A percentile compares a stretch with the other conserved stretches of the same genome.
These are phyloP conservation scores for Heterobasidion annosum DNA, from an alignment of 1,284 basidiomycete genomes.

Conservation along the genomic window DNA sequence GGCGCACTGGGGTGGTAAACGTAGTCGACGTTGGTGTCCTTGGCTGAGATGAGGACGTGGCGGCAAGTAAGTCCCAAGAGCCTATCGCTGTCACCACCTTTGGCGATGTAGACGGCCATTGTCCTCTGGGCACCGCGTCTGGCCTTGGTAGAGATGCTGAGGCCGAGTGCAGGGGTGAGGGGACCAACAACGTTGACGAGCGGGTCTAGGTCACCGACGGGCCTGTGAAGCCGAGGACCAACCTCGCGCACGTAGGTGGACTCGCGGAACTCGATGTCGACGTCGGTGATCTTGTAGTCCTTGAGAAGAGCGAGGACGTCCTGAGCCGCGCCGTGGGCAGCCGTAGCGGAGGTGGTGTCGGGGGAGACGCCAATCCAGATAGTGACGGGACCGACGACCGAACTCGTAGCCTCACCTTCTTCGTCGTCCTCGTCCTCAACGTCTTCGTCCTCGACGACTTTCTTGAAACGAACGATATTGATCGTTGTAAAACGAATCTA, in stretches of 20 bases:
- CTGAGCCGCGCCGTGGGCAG: constrained; percentile 19
- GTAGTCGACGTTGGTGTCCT: constrained; percentile 18
- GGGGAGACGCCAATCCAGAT: constrained; percentile 32
- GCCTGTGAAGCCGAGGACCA: constrained; percentile 22
- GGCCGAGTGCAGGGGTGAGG: constrained; percentile 23
- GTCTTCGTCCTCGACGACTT: constrained; percentile 11
- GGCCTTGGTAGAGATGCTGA: constrained; percentile 20
- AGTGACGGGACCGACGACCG: background rate
- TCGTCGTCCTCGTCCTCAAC: constrained; percentile 13
- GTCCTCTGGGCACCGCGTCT: constrained; percentile 22
- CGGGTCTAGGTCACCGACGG: constrained; percentile 19
- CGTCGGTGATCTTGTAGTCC: constrained; percentile 14
- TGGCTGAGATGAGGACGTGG: constrained; percentile 20
- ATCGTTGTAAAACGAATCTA: background rate
- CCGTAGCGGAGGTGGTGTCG: constrained; percentile 20
- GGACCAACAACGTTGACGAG: constrained; percentile 25
- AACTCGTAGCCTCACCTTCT: constrained; percentile 11
- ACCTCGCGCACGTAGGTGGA: constrained; percentile 12
- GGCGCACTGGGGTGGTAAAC: constrained; percentile 19
- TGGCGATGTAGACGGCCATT: constrained; percentile 25
- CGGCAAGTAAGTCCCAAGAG: constrained; percentile 26
- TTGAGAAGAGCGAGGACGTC: constrained; percentile 11
- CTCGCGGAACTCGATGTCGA: constrained; percentile 28
- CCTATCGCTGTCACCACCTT: constrained; percentile 12
- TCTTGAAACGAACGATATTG: background rate